phyloP scores from a whole-genome alignment of 73 alveolate genomes.

The Paramecium pentaurelia region DNA sequence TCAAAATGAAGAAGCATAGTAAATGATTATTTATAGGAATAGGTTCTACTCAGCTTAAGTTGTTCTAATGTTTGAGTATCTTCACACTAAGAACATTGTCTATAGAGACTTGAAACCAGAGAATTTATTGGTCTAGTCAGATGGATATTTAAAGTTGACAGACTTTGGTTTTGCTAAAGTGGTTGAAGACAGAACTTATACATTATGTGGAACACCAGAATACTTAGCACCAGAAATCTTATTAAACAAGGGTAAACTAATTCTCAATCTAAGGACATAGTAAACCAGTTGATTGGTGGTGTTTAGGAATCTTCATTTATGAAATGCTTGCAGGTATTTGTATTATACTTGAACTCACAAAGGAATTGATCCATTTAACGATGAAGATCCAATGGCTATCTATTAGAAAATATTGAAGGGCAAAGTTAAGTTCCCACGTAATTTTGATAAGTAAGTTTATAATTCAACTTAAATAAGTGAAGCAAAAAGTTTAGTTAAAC shows the following conservation, averaged over 20 bases:
- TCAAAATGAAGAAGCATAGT: slow-evolving; percentile 70
- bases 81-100: slow-evolving; percentile 93
- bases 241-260: slow-evolving; percentile 69
- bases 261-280: slow-evolving; percentile 86
- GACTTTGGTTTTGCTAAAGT: slow-evolving; percentile 99
- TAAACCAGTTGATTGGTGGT: slow-evolving; percentile 99
- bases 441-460: slow-evolving; percentile 68
- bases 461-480: slow-evolving; percentile 33
- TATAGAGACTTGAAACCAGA: slow-evolving; percentile 99
- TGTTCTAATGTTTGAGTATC: slow-evolving; percentile 90
- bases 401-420: slow-evolving; percentile 91
- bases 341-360: slow-evolving; percentile 60
- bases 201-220: slow-evolving; percentile 99
- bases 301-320: slow-evolving; percentile 91
- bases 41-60: slow-evolving; percentile 66
- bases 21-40: slow-evolving; percentile 68
- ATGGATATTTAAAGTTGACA: slow-evolving; percentile 96
- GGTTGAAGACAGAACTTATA: slow-evolving; percentile 96
- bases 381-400: slow-evolving; percentile 97
- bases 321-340: slow-evolving; percentile 92
- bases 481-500: slow-evolving; percentile 81
- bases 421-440: slow-evolving; percentile 85
- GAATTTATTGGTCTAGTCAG: slow-evolving; percentile 84
- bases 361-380: slow-evolving; percentile 88
- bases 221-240: slow-evolving; percentile 97